These are phyloP conservation scores for Poa pratensis DNA, from an alignment of 176 grass and related monocot genomes.

Conservation along the genomic window DNA sequence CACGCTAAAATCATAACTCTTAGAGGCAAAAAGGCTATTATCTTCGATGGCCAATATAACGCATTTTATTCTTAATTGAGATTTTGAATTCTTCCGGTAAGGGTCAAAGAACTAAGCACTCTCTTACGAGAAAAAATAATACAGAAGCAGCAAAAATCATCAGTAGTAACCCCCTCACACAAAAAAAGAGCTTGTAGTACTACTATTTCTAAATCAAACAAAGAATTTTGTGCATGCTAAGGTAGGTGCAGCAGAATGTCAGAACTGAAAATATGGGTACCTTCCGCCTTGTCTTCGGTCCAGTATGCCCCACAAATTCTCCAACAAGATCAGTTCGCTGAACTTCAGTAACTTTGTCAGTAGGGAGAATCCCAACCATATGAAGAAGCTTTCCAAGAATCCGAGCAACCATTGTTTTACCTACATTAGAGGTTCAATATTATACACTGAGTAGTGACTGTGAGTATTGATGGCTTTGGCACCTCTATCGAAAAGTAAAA, in stretches of 20 bases:
- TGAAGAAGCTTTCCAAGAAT: slow-evolving; percentile 94
- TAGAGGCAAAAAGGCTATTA: background rate
- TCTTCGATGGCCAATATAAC: background rate
- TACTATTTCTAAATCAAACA: slow-evolving; percentile 1
- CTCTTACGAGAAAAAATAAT: background rate
- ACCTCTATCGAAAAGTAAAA: slow-evolving; percentile 9
- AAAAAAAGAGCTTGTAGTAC: background rate
- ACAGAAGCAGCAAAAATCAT: background rate
- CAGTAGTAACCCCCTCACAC: background rate
- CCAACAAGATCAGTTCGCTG: slow-evolving; percentile 98
- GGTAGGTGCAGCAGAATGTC: background rate
- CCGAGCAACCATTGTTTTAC: slow-evolving; percentile 98
- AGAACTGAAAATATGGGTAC: slow-evolving; percentile 45
- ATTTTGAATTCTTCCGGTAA: slow-evolving; percentile 8
- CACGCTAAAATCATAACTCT: background rate
- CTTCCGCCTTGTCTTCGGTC: slow-evolving; percentile 95
- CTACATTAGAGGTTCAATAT: slow-evolving; percentile 60
- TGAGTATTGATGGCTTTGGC: background rate
- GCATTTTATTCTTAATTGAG: slow-evolving; percentile 13
- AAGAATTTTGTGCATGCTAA: slow-evolving; percentile 7
- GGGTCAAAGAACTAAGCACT: background rate
- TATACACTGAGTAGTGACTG: slow-evolving; percentile 9
- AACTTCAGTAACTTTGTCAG: slow-evolving; percentile 92
- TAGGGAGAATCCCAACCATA: slow-evolving; percentile 85
- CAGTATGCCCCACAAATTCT: slow-evolving; percentile 98